Evolutionary conservation across 2,329 filamentous ascomycete species (phyloP), one percentile per base, ranked within the genome.

Genomic region (Tolypocladium endophyticum): DNA sequence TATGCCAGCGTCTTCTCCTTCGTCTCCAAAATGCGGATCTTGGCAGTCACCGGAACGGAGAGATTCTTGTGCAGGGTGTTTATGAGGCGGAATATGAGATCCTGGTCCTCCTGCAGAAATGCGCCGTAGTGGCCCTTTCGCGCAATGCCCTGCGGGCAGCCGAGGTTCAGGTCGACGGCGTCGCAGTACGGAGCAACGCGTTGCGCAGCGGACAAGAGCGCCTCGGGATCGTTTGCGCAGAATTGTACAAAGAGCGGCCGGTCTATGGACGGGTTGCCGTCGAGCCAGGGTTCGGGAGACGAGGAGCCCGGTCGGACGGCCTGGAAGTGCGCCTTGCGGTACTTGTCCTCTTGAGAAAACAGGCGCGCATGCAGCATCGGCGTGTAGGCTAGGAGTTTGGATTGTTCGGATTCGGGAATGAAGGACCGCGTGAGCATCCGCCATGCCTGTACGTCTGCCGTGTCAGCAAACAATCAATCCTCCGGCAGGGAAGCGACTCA

Each of bases 341-440:
- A 95, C 63, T 87, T 87, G 25, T 84, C 77, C 14, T 83, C 86
- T 63, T 96, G 88, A 53, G 81, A 81, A 72, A 95, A 99, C 64
- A 97, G 81, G 59, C 92, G 89, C 3, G 94, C 92, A 73, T 99
- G 94, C 63, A 96, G 83, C 94, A 99, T 99, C 56, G 94, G 94
- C 1, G 92, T 91, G 72, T 99, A 99, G 56, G 91, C 89, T 53
- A 97, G 83, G 39, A 97, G 77, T 28, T 80, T 81, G 59, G 81
- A 79, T 54, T 84, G 82, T 58, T 86, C 79, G 56, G 85, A 78
- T 7, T 86, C 75, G 1, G 89, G 81, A 67, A 97, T 85, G 75
- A 96, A 97, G 8, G 92, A 97, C 66, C 94, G 87, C n/a, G 90
- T 90, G 65, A 99, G 87, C 81, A 97, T 87, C 67, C 94, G 89